phyloP scores from a whole-genome alignment of 2,329 filamentous ascomycete species.

The Hypoxylon sp. region DNA sequence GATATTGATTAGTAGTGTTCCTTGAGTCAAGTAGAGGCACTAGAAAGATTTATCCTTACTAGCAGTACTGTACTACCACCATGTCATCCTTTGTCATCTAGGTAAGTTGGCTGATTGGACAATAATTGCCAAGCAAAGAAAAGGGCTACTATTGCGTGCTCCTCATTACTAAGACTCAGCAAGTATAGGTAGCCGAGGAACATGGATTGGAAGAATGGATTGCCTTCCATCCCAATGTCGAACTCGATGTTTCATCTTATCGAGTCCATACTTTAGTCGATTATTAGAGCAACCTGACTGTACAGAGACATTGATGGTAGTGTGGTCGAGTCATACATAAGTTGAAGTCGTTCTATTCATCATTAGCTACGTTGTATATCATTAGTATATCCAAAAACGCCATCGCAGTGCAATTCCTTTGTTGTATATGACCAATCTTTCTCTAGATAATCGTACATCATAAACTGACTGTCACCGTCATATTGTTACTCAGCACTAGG shows the following conservation, averaged over 20 bases:
- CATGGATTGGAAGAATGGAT: not conserved
- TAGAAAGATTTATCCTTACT: not conserved
- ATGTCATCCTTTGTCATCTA: constrained; percentile 1
- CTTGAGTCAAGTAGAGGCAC: not conserved
- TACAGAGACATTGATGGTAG: not conserved
- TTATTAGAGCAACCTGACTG: not conserved
- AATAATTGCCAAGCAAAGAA: not conserved
- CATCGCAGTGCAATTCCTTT: not conserved
- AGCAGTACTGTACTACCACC: not conserved
- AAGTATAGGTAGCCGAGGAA: not conserved
- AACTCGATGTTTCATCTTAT: not conserved
- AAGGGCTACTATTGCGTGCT: not conserved
- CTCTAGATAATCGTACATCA: constrained; percentile 52
- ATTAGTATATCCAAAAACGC: not conserved
- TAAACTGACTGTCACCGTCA: constrained; percentile 87
- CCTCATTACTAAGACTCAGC: not conserved
- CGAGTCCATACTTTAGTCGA: not conserved
- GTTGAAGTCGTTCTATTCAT: not conserved
- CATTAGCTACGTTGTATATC: not conserved
- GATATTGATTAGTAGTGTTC: not conserved
- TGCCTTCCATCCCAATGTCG: not conserved
- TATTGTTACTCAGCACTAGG: constrained; percentile 87
- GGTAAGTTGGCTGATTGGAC: not conserved
- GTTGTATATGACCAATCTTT: not conserved
- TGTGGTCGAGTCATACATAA: not conserved